phyloP scores from a whole-genome alignment of 2,329 filamentous ascomycete genomes.

The Lasiodiplodia sp. region DNA sequence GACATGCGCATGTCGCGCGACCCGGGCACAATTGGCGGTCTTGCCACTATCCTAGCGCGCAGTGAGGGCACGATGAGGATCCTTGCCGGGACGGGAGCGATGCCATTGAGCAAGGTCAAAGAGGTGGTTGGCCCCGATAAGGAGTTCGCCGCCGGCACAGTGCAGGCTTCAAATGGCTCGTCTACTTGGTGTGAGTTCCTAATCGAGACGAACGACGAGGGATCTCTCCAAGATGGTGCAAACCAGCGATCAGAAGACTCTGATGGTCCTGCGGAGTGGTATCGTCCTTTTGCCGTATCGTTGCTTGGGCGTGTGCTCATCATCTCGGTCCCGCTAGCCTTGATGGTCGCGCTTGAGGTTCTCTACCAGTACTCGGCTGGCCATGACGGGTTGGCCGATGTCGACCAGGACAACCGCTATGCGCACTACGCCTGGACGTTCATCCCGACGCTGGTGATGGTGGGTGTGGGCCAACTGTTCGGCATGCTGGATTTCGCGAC shows the following conservation, averaged over 20 bases:
- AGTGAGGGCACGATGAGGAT: background rate
- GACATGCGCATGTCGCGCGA: background rate
- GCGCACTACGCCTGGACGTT: constrained; percentile 10
- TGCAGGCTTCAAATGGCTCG: background rate
- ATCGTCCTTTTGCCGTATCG: background rate
- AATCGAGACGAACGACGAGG: background rate
- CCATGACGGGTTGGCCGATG: background rate
- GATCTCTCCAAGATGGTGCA: no score
- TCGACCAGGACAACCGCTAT: background rate
- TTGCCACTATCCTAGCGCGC: background rate
- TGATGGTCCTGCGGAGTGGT: background rate
- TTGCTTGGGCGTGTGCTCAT: background rate
- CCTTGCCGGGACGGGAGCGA: background rate
- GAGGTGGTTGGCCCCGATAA: background rate
- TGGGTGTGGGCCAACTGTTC: background rate
- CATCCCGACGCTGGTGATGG: background rate
- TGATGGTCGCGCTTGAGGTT: background rate
- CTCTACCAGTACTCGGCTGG: background rate
- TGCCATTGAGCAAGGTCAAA: background rate
- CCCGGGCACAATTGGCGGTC: background rate
- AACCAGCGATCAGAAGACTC: background rate
- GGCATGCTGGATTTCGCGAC: constrained; percentile 2
- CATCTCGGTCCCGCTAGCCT: background rate
- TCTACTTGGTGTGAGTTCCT: background rate
- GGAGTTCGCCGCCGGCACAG: background rate